Conservation (phyloP, 441 rosid species). For the Syzygium syzygioides region DNA sequence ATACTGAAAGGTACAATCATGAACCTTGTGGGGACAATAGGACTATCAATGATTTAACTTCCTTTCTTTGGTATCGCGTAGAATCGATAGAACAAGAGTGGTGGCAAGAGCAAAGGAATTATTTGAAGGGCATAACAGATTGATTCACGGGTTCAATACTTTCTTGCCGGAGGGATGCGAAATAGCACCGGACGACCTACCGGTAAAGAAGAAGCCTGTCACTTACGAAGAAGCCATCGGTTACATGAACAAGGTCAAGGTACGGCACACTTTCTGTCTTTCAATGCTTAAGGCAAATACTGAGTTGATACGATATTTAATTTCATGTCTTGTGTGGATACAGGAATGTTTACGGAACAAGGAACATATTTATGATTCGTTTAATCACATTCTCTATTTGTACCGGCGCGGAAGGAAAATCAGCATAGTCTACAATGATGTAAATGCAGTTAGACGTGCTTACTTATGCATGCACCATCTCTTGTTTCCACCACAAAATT, state of each 20-base stretch:
- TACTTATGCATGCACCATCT: neutral
- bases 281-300: neutral
- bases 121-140: slow-evolving; percentile 78
- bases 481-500: neutral
- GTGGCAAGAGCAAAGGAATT: slow-evolving; percentile 83
- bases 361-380: slow-evolving; percentile 78
- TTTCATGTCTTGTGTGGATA: slow-evolving; percentile 5
- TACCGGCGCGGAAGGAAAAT: slow-evolving; percentile 84
- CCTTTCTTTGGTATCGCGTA: slow-evolving; percentile 20
- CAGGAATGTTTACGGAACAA: slow-evolving; percentile 84
- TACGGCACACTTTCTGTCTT: slow-evolving; percentile 7
- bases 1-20: slow-evolving; percentile 46
- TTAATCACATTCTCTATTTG: slow-evolving; percentile 67
- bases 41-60: neutral
- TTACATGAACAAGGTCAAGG: slow-evolving; percentile 91
- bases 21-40: neutral
- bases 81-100: slow-evolving; percentile 92
- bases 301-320: neutral
- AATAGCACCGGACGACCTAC: slow-evolving; percentile 63
- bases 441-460: slow-evolving; percentile 10
- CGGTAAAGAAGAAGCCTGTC: slow-evolving; percentile 51
- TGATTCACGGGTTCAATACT: slow-evolving; percentile 86
- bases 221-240: slow-evolving; percentile 83
- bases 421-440: slow-evolving; percentile 80
- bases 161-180: slow-evolving; percentile 90